Percentiles rank a stretch among this genome's conserved stretches.
phyloP scores from a whole-genome alignment of 139 green algal species.

The Desmodesmus armatus region DNA sequence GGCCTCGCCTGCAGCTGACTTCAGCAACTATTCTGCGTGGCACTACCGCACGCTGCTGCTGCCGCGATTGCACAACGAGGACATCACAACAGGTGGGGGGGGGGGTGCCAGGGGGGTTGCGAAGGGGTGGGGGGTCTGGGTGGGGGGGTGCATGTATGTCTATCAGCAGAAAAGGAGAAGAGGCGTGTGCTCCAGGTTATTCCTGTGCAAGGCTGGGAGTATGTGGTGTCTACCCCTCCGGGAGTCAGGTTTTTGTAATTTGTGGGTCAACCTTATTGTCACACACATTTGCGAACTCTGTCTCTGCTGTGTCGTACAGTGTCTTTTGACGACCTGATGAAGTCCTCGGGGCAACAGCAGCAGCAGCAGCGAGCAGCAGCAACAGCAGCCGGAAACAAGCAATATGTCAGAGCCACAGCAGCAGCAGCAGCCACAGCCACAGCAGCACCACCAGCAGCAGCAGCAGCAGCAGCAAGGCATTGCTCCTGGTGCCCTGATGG shows the following conservation, averaged over 20 bases:
- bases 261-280: no score
- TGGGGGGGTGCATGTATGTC: not conserved
- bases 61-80: conserved; percentile 45
- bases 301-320: conserved; percentile 18
- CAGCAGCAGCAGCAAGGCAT: conserved; percentile 13
- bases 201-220: no score
- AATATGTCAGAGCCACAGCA: no score
- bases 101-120: no score
- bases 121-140: no score
- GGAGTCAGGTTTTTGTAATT: no score
- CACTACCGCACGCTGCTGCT: conserved; percentile 91
- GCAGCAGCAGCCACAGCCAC: not conserved
- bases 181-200: no score
- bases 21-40: conserved; percentile 98
- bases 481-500: not conserved
- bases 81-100: not conserved
- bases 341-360: conserved; percentile 10
- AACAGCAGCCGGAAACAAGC: no score
- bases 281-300: not conserved
- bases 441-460: conserved; percentile 29
- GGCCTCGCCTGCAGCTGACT: no score
- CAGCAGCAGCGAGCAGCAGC: not conserved
- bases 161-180: not conserved
- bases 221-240: no score
- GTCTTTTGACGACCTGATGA: conserved; percentile 43